phyloP scores from a whole-genome alignment of 176 grass and related monocot genomes.

The Miscanthus lutarioriparius region DNA sequence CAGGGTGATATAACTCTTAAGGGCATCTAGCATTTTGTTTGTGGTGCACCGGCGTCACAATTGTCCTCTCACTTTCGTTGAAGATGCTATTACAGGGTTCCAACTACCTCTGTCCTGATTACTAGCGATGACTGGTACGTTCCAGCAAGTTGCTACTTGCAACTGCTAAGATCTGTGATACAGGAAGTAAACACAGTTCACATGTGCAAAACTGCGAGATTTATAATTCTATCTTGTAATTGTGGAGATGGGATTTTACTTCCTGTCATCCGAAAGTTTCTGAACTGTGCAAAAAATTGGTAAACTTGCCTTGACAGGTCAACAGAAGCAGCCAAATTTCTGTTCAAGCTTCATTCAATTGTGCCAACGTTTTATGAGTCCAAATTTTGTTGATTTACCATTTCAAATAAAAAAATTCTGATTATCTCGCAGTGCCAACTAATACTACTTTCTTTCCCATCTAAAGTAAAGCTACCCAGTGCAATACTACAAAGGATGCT shows the following conservation, averaged over 20 bases:
- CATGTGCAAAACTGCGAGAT: neutral
- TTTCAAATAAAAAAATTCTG: neutral
- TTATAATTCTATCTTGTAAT: neutral
- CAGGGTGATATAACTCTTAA: neutral
- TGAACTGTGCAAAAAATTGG: neutral
- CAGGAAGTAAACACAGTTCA: neutral
- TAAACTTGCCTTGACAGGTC: neutral
- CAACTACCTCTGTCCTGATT: neutral
- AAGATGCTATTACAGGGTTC: neutral
- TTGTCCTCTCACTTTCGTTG: neutral
- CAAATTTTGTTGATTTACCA: neutral
- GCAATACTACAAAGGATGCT: neutral
- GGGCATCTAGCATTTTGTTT: slow-evolving; percentile 23
- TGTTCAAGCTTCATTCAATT: neutral
- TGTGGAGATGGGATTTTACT: neutral
- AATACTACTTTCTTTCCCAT: neutral
- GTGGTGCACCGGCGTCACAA: neutral
- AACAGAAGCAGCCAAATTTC: neutral
- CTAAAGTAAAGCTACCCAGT: neutral
- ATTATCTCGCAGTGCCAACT: neutral
- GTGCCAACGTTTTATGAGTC: neutral
- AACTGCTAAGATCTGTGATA: neutral
- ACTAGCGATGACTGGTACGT: neutral
- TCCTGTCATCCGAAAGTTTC: neutral
- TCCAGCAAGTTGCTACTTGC: neutral